These are phyloP conservation scores for Aschersonia sp. DNA, from an alignment of 2,329 filamentous ascomycete genomes.

Conservation along the genomic window DNA sequence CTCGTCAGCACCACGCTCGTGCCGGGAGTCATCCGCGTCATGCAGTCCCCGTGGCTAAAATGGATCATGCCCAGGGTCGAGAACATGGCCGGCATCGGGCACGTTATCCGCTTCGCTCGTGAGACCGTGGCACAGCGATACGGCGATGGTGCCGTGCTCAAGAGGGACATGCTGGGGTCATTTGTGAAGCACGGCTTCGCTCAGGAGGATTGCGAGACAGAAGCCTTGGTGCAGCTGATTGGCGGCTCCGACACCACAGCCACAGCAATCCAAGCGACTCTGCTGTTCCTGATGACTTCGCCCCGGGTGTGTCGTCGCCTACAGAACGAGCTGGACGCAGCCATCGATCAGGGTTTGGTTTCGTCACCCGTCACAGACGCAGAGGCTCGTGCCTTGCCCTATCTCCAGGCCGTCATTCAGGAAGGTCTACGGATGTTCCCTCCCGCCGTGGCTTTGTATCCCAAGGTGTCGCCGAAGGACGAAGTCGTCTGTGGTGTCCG, in stretches of 20 bases:
- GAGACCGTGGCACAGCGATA: slow-evolving; percentile 1
- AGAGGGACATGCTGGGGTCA: slow-evolving; percentile 2
- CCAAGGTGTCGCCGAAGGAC: slow-evolving; percentile 7
- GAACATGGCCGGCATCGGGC: slow-evolving; percentile 2
- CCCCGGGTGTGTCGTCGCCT: slow-evolving; percentile 28
- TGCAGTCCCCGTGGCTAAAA: not conserved
- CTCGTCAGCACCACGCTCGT: not conserved
- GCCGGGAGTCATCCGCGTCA: not conserved
- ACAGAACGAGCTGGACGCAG: slow-evolving; percentile 12
- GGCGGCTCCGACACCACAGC: slow-evolving; percentile 16
- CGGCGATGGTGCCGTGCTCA: not conserved
- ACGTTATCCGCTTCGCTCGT: slow-evolving; percentile 1
- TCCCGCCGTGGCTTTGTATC: slow-evolving; percentile 12
- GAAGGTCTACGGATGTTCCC: slow-evolving; percentile 22
- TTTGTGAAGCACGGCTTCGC: not conserved
- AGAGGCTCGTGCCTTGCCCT: slow-evolving; percentile 22
- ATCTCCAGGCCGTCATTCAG: slow-evolving; percentile 30
- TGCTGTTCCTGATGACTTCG: slow-evolving; percentile 32
- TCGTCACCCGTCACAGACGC: slow-evolving; percentile 16
- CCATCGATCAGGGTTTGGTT: slow-evolving; percentile 7
- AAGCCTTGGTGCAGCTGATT: slow-evolving; percentile 1
- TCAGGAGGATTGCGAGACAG: not conserved
- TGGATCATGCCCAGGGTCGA: slow-evolving; percentile 3
- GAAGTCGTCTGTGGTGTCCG: not conserved
- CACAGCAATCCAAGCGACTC: slow-evolving; percentile 30